phyloP scores from a whole-genome alignment of 2,329 filamentous ascomycete genomes.

The Catunica adiposa region DNA sequence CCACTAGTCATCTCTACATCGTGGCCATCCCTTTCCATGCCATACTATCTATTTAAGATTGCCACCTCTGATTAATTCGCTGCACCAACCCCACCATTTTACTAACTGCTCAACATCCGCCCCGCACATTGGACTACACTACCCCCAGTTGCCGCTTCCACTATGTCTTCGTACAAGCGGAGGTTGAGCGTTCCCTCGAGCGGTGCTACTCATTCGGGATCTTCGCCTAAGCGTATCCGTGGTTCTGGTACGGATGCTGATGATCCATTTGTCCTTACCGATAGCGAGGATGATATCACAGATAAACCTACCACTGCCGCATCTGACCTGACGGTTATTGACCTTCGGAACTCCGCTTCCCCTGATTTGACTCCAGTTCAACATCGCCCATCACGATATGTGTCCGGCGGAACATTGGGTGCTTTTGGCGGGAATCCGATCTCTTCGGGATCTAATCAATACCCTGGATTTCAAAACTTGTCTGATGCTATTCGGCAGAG shows the following conservation, averaged over 20 bases:
- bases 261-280: slow-evolving; percentile 6
- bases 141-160: too few species aligned
- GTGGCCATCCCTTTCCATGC: too few species aligned
- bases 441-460: neutral
- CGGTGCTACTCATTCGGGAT: too few species aligned
- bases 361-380: neutral
- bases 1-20: too few species aligned
- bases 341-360: neutral
- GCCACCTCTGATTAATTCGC: too few species aligned
- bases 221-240: neutral
- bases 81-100: too few species aligned
- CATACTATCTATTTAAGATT: too few species aligned
- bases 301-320: too few species aligned
- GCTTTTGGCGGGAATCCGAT: neutral
- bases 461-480: neutral
- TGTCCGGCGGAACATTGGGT: neutral
- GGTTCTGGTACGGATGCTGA: neutral
- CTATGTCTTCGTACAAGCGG: too few species aligned
- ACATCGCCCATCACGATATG: neutral
- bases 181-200: too few species aligned
- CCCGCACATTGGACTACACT: too few species aligned
- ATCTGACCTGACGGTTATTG: neutral
- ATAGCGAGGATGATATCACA: slow-evolving; percentile 6
- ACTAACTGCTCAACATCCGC: too few species aligned
- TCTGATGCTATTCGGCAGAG: neutral